These are phyloP conservation scores for Fragaria nilgerrensis DNA, from an alignment of 306 rosid genomes.

Conservation along the genomic window DNA sequence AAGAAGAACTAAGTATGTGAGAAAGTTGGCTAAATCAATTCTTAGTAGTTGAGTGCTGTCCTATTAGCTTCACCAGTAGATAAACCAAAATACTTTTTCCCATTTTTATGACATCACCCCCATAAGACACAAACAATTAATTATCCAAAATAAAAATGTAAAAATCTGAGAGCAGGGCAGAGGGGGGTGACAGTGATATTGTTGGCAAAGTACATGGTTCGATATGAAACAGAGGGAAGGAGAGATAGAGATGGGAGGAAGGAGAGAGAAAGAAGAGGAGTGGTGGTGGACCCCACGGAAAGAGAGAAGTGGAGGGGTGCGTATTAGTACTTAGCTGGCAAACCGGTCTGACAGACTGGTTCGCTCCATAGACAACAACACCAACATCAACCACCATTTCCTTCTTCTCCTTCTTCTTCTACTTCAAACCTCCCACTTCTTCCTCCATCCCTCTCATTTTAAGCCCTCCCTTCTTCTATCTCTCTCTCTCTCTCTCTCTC, in stretches of 20 bases:
- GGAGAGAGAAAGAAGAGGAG: background rate
- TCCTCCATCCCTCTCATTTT: background rate
- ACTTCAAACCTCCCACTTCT: background rate
- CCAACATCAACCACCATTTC: slow-evolving; percentile 5
- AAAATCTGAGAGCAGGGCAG: background rate
- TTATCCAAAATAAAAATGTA: background rate
- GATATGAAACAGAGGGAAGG: background rate
- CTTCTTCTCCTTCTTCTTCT: background rate
- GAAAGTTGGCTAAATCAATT: background rate
- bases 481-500: background rate
- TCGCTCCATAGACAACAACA: slow-evolving; percentile 23
- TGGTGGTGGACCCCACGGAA: slow-evolving; percentile 19
- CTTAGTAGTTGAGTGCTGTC: background rate
- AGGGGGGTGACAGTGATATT: background rate
- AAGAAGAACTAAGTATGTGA: too few species aligned
- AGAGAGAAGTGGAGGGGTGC: slow-evolving; percentile 26
- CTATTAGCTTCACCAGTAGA: background rate
- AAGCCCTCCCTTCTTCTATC: background rate
- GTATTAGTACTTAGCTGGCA: slow-evolving; percentile 41
- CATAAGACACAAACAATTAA: background rate
- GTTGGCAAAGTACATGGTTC: background rate
- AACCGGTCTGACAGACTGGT: slow-evolving; percentile 53
- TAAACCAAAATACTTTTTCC: background rate
- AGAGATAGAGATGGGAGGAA: too few species aligned
- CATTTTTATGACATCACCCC: background rate